Percentiles rank a stretch among this genome's conserved stretches.
Conservation (phyloP, 176 grass and related monocot species). For the Leersia perrieri region DNA sequence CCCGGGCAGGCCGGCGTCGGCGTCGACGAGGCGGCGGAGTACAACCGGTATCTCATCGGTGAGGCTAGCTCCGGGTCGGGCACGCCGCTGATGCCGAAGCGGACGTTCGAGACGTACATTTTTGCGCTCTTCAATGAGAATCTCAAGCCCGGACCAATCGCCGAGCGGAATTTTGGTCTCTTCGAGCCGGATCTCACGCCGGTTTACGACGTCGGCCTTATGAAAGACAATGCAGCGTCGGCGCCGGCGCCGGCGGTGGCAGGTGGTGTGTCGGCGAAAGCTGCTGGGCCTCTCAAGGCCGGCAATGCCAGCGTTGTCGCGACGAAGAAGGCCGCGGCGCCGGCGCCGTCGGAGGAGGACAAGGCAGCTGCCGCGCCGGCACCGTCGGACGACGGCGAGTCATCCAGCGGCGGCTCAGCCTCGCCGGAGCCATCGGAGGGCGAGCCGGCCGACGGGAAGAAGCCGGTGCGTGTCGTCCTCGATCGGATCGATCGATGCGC, state of each 20-base stretch:
- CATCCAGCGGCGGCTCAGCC: neutral
- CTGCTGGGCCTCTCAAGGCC: neutral
- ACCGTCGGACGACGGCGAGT: neutral
- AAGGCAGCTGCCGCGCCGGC: neutral
- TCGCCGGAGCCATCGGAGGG: neutral
- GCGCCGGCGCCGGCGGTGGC: neutral
- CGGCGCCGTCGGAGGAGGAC: neutral
- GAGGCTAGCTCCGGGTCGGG: constrained; percentile 45
- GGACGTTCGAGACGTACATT: constrained; percentile 84
- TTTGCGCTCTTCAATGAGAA: constrained; percentile 88
- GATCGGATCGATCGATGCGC: neutral
- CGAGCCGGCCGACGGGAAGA: neutral
- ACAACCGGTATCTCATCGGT: constrained; percentile 55
- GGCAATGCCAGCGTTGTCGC: neutral
- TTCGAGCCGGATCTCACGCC: constrained; percentile 69
- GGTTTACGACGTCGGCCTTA: constrained; percentile 71
- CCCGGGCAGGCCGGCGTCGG: constrained; percentile 64
- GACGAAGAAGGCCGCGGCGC: neutral
- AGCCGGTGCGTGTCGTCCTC: constrained; percentile 8
- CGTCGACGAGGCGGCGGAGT: constrained; percentile 55
- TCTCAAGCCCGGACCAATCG: constrained; percentile 80
- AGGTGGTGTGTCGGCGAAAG: neutral
- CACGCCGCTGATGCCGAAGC: constrained; percentile 75
- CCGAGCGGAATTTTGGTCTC: constrained; percentile 78
- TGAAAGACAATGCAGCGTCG: constrained; percentile 29